These are phyloP conservation scores for Protomyces gravidus DNA, from an alignment of 1,139 yeast genomes.

Conservation along the genomic window DNA sequence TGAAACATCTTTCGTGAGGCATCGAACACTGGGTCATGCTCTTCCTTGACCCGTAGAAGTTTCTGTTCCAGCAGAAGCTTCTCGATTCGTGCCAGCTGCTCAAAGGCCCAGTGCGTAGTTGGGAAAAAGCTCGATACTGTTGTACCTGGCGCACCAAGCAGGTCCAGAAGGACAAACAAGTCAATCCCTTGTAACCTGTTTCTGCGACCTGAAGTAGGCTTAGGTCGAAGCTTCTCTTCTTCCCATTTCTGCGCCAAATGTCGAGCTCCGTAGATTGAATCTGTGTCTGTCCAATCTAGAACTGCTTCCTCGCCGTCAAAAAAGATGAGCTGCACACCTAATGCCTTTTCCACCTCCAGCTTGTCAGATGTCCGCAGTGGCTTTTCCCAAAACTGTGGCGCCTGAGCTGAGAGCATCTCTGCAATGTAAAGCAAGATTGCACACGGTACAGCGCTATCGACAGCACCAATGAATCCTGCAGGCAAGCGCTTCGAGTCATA, in stretches of 20 bases:
- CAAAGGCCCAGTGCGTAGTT: slow-evolving; percentile 45
- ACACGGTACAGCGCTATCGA: slow-evolving; percentile 57
- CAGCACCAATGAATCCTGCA: slow-evolving; percentile 56
- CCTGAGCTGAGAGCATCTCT: slow-evolving; percentile 38
- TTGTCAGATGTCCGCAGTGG: neutral
- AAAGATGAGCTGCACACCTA: slow-evolving; percentile 50
- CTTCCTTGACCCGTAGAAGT: slow-evolving; percentile 8
- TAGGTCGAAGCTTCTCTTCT: slow-evolving; percentile 30
- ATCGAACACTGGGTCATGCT: slow-evolving; percentile 16
- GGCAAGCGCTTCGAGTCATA: slow-evolving; percentile 52
- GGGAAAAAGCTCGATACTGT: slow-evolving; percentile 48
- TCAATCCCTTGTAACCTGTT: slow-evolving; percentile 42
- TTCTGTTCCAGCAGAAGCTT: slow-evolving; percentile 20
- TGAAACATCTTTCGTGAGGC: slow-evolving; percentile 3
- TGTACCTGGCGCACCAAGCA: slow-evolving; percentile 46
- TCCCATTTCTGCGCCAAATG: slow-evolving; percentile 48
- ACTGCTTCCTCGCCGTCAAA: slow-evolving; percentile 62
- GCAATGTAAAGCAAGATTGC: slow-evolving; percentile 50
- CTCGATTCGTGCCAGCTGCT: slow-evolving; percentile 42
- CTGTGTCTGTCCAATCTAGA: slow-evolving; percentile 48
- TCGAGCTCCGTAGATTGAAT: slow-evolving; percentile 55
- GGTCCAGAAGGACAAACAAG: slow-evolving; percentile 49
- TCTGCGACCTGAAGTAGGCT: slow-evolving; percentile 30
- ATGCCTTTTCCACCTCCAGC: slow-evolving; percentile 33
- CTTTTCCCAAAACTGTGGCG: slow-evolving; percentile 33